Evolutionary conservation across 129 eudicot species (phyloP), one percentile per base, ranked within the genome.

Genomic region (Kitagawia praeruptora): DNA sequence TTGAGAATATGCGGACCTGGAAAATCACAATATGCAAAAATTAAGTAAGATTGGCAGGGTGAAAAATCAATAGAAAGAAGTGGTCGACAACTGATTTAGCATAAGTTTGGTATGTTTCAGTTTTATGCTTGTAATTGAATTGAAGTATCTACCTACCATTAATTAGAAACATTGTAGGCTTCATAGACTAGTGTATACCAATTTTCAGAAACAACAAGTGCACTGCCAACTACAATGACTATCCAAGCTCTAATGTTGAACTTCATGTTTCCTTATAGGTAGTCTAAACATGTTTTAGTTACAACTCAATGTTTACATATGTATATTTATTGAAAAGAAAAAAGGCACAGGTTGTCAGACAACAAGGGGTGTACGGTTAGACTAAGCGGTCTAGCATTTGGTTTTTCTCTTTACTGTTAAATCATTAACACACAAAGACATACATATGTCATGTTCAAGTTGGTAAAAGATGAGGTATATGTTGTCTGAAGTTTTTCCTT

Each of bases 201-300:
- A 44, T 8, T 44, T 9, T 44, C 47, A 44, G 47, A 44, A 42
- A 82, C 63, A 42, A 81, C 82, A 39, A 87, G 77, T 46, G 77
- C 75, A 41, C 83, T 83, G 56, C 88, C 86, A 9, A 84, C 31
- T 27, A 83, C 82, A 56, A 82, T 61, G 37, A 84, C 71, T 53
- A 77, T 27, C 49, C 82, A 87, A 67, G 86, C 79, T 45, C 82
- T 84, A 64, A 56, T 76, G 40, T 81, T 72, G 16, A 73, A 56
- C 56, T 87, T 82, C 90, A 87, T 87, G 61, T 83, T 31, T 34
- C 41, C 8, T 4, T 66, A 28, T 10, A 64, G 71, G 40, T 11
- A 64, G 31, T n/a, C 67, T 10, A 58, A 58, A 56, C 64, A 54
- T 34, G 25, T 58, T 58, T n/a, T 58, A n/a, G 67, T 66, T 27